phyloP scores from a whole-genome alignment of 164 flowering plant species.

The Kingdonia uniflora region DNA sequence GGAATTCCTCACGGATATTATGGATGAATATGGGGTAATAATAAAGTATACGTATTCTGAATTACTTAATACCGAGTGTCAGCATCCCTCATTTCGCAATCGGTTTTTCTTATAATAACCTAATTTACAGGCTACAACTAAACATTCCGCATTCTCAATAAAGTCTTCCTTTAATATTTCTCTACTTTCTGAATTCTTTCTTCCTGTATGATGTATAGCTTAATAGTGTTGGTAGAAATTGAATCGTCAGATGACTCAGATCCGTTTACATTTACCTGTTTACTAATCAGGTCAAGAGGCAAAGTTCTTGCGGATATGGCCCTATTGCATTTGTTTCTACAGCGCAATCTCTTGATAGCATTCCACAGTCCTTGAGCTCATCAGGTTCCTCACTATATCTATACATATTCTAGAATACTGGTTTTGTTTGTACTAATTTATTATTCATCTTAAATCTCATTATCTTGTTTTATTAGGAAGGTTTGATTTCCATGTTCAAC shows the following conservation, averaged over 20 bases:
- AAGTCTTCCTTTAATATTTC: too few relatives aligned
- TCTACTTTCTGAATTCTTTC: too few relatives aligned
- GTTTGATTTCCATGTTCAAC: slow-evolving; percentile 85
- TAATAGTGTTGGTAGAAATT: too few relatives aligned
- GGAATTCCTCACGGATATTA: slow-evolving; percentile 57
- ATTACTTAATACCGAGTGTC: background rate
- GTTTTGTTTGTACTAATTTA: too few relatives aligned
- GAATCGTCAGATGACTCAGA: too few relatives aligned
- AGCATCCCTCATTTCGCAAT: background rate
- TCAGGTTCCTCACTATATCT: slow-evolving; percentile 48
- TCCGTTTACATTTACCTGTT: background rate
- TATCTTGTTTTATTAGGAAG: slow-evolving; percentile 63
- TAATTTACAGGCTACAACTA: background rate
- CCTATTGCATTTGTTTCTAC: slow-evolving; percentile 79
- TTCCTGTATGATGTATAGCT: too few relatives aligned
- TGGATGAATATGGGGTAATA: slow-evolving; percentile 84
- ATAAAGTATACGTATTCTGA: too few relatives aligned
- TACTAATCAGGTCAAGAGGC: slow-evolving; percentile 56
- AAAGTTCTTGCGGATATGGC: slow-evolving; percentile 63
- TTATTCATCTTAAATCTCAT: slow-evolving; percentile 7
- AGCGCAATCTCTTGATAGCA: slow-evolving; percentile 48
- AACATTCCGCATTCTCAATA: too few relatives aligned
- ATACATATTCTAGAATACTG: too few relatives aligned
- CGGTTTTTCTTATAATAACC: background rate
- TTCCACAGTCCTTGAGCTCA: slow-evolving; percentile 63